Conservation (phyloP, 2,329 filamentous ascomycete genomes). For the Fusarium nanum region DNA sequence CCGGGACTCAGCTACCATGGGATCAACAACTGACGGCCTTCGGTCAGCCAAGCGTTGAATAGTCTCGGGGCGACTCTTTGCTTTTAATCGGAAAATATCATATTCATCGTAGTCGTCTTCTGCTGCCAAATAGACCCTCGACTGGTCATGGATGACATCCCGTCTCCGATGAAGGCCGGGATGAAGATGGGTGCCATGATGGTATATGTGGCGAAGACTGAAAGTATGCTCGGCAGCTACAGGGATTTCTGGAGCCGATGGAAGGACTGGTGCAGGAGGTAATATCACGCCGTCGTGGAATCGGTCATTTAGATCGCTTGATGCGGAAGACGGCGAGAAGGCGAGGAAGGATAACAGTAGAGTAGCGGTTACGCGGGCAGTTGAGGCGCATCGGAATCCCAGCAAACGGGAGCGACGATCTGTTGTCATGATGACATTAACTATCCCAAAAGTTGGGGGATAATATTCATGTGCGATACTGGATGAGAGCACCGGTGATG, state of each 20-base stretch:
- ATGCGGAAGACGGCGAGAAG: slow-evolving; percentile 59
- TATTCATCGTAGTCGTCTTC: slow-evolving; percentile 68
- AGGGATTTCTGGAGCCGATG: slow-evolving; percentile 58
- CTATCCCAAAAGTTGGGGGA: slow-evolving; percentile 12
- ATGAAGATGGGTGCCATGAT: slow-evolving; percentile 85
- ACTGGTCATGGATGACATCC: slow-evolving; percentile 71
- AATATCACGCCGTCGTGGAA: slow-evolving; percentile 58
- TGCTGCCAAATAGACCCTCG: slow-evolving; percentile 68
- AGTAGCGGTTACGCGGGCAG: slow-evolving; percentile 71
- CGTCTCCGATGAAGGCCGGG: slow-evolving; percentile 81
- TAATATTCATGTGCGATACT: slow-evolving; percentile 12
- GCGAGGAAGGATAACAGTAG: slow-evolving; percentile 76
- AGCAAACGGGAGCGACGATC: slow-evolving; percentile 27
- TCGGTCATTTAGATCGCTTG: slow-evolving; percentile 51
- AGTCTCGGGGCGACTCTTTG: slow-evolving; percentile 71
- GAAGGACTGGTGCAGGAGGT: slow-evolving; percentile 54
- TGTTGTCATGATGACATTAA: slow-evolving; percentile 39
- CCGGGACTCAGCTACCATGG: slow-evolving; percentile 78
- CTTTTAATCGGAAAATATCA: slow-evolving; percentile 65
- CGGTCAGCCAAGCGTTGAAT: slow-evolving; percentile 88
- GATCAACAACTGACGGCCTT: slow-evolving; percentile 79
- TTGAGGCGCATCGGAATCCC: slow-evolving; percentile 61
- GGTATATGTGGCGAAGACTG: slow-evolving; percentile 88
- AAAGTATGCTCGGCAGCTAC: slow-evolving; percentile 67
- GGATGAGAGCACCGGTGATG: slow-evolving; percentile 4